Percentiles rank a stretch among this genome's conserved stretches.
These are phyloP conservation scores for Eucalyptus regnans DNA, from an alignment of 345 rosid genomes.

Conservation along the genomic window DNA sequence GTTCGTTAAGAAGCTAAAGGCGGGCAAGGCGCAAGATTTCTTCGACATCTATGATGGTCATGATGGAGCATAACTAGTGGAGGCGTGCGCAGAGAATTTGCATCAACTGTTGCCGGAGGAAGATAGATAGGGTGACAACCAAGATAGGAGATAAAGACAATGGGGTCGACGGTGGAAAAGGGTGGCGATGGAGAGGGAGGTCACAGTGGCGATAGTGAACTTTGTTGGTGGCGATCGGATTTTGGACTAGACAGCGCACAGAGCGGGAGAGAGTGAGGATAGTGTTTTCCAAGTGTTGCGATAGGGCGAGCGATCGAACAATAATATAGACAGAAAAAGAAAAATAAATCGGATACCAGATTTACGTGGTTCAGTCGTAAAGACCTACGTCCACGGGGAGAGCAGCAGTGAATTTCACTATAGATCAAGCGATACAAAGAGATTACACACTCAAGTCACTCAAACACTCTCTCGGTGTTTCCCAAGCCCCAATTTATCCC, in stretches of 20 bases:
- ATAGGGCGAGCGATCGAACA: too few relatives aligned
- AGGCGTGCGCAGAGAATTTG: not conserved
- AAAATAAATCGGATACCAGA: too few relatives aligned
- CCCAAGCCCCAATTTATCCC: too few relatives aligned
- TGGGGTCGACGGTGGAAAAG: not conserved
- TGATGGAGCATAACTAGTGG: not conserved
- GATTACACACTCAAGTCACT: too few relatives aligned
- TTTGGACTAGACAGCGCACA: rapidly evolving
- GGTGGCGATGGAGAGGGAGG: rapidly evolving
- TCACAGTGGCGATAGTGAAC: not conserved
- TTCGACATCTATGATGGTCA: rapidly evolving
- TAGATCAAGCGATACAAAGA: too few relatives aligned
- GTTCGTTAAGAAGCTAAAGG: rapidly evolving
- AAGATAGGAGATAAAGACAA: not conserved
- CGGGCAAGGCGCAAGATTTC: not conserved
- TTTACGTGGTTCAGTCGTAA: too few relatives aligned
- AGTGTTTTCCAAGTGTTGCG: rapidly evolving
- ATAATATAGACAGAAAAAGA: too few relatives aligned
- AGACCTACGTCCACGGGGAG: too few relatives aligned
- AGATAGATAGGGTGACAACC: not conserved
- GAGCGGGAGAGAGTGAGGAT: rapidly evolving
- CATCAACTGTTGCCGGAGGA: not conserved
- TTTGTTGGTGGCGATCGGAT: too few relatives aligned
- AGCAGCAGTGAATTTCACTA: too few relatives aligned
- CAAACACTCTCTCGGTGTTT: too few relatives aligned